A percentile compares a stretch with the other conserved stretches of the same genome.
Evolutionary conservation across 2,329 filamentous ascomycete species (phyloP).

Genomic region (Nigrograna mackinnonii): DNA sequence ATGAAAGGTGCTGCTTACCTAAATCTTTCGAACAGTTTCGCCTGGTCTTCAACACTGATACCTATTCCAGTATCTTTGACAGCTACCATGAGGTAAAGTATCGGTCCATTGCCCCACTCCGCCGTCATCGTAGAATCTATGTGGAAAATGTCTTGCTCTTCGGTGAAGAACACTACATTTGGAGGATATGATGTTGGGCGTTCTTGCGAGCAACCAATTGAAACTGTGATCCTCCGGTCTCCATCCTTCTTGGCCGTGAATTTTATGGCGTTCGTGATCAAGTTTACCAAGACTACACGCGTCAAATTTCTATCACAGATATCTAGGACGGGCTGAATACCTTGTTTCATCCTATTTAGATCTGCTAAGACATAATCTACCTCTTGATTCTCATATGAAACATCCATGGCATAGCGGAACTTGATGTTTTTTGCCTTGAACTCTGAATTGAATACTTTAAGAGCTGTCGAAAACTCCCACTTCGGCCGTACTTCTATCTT

Average conservation of each 20-base stretch:
- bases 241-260: constrained; percentile 47
- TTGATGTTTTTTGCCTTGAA: constrained; percentile 41
- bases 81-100: constrained; percentile 48
- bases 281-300: constrained; percentile 41
- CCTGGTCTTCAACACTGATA: constrained; percentile 44
- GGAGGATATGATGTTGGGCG: constrained; percentile 47
- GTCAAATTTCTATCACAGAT: too few relatives aligned
- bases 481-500: constrained; percentile 32
- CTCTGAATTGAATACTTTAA: constrained; percentile 46
- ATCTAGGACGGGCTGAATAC: constrained; percentile 11
- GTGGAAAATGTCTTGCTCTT: constrained; percentile 37
- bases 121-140: constrained; percentile 45
- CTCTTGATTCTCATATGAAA: constrained; percentile 41
- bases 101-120: constrained; percentile 46
- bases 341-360: constrained; percentile 42
- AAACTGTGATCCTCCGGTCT: constrained; percentile 44
- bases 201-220: constrained; percentile 41
- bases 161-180: constrained; percentile 48
- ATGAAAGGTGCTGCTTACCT: constrained; percentile 33
- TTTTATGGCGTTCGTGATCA: constrained; percentile 53
- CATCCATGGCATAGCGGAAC: constrained; percentile 45
- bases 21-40: constrained; percentile 48
- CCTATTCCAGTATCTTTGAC: constrained; percentile 49
- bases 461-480: constrained; percentile 39
- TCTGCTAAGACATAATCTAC: constrained; percentile 44